A percentile compares a stretch with the other conserved stretches of the same genome.
These are phyloP conservation scores for Tillandsia leiboldiana DNA, from an alignment of 176 grass and related monocot genomes.

Conservation along the genomic window DNA sequence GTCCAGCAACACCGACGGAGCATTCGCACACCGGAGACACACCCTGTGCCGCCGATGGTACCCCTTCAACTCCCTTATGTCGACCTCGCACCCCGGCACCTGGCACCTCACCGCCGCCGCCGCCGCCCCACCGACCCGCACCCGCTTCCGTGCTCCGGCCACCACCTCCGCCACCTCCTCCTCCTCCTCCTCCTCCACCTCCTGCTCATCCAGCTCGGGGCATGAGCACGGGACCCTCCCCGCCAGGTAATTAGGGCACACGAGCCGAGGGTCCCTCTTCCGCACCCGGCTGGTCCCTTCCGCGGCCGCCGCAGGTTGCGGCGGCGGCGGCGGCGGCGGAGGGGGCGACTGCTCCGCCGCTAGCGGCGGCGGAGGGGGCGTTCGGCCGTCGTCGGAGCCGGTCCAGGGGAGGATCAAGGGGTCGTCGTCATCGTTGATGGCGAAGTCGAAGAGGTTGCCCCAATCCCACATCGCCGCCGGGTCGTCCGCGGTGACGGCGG, in stretches of 20 bases:
- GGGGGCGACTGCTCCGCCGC: constrained; percentile 19
- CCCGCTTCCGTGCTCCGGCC: constrained; percentile 29
- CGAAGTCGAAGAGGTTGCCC: neutral
- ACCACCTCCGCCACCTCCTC: constrained; percentile 23
- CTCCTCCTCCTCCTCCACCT: constrained; percentile 29
- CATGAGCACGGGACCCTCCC: constrained; percentile 81
- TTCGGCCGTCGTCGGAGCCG: neutral
- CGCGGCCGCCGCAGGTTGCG: neutral
- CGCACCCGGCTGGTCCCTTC: constrained; percentile 39
- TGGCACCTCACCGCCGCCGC: constrained; percentile 63
- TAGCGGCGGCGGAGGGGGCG: constrained; percentile 10
- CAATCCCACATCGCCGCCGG: constrained; percentile 1
- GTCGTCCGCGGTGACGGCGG: neutral
- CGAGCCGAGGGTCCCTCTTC: constrained; percentile 81
- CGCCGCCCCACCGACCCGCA: constrained; percentile 16
- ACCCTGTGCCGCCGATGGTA: constrained; percentile 88
- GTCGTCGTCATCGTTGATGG: neutral
- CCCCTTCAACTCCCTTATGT: constrained; percentile 88
- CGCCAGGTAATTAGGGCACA: constrained; percentile 87
- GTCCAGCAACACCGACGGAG: constrained; percentile 51
- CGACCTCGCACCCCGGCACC: constrained; percentile 64
- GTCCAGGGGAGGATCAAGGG: neutral
- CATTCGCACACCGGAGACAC: constrained; percentile 63
- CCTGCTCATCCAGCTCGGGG: constrained; percentile 81
- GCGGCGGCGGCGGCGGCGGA: constrained; percentile 9